Evolutionary conservation across 2,329 filamentous ascomycete genomes (phyloP).

Genomic region (Fusarium setosum): DNA sequence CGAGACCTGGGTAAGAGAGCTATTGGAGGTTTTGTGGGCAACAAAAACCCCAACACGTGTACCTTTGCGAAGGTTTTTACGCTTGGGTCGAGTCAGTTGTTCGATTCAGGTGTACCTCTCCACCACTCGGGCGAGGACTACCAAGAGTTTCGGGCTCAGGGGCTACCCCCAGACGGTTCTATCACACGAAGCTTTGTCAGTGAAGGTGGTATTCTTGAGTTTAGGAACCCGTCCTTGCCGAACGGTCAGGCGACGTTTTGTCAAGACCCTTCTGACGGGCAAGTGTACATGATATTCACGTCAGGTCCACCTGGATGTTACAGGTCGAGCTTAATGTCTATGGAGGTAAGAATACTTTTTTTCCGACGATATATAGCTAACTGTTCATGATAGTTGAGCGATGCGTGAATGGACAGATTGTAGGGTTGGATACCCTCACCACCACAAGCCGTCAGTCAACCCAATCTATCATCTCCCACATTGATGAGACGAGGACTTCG

Average conservation of each 20-base stretch:
- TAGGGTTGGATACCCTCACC: too few relatives aligned
- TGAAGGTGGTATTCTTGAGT: background rate
- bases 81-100: background rate
- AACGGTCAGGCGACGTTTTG: conserved; percentile 1
- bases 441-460: too few relatives aligned
- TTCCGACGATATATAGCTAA: too few relatives aligned
- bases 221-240: background rate
- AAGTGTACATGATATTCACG: conserved; percentile 14
- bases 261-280: background rate
- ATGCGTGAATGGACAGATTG: too few relatives aligned
- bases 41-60: background rate
- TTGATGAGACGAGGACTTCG: too few relatives aligned
- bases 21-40: background rate
- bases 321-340: conserved; percentile 7
- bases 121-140: background rate
- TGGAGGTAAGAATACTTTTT: conserved; percentile 7
- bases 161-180: background rate
- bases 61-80: background rate
- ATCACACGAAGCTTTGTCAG: background rate
- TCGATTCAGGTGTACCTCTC: background rate
- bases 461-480: too few relatives aligned
- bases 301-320: background rate
- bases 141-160: background rate
- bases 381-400: too few relatives aligned
- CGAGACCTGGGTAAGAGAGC: background rate